These are phyloP conservation scores for Phytophthora tubulina DNA, from an alignment of 352 stramenopile genomes.

Conservation along the genomic window DNA sequence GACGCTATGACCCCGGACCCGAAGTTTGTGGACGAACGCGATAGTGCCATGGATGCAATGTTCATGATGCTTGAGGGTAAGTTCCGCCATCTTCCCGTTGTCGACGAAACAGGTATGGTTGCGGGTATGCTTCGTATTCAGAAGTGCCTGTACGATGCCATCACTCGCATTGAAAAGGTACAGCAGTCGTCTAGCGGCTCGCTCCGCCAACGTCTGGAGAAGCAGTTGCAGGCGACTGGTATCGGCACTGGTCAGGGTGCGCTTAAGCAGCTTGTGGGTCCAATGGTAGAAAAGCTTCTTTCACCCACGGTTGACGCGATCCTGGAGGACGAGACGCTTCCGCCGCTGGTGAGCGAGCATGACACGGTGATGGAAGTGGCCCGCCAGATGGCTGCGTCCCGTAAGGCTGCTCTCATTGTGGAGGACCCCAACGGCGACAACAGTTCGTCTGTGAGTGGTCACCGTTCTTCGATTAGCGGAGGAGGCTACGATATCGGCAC, in stretches of 20 bases:
- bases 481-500: conserved; percentile 56
- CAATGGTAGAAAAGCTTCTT: conserved; percentile 90
- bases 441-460: conserved; percentile 46
- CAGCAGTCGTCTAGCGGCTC: conserved; percentile 78
- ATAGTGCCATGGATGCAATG: conserved; percentile 93
- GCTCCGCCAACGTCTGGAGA: conserved; percentile 81
- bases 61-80: conserved; percentile 92
- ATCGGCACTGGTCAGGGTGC: conserved; percentile 70
- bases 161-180: conserved; percentile 96
- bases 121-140: conserved; percentile 98
- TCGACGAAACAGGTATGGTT: conserved; percentile 91
- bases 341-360: conserved; percentile 76
- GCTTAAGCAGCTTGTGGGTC: conserved; percentile 77
- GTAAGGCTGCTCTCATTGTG: conserved; percentile 86
- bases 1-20: conserved; percentile 90
- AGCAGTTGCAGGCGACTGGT: conserved; percentile 72
- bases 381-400: conserved; percentile 84
- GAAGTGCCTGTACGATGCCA: conserved; percentile 99
- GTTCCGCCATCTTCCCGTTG: conserved; percentile 98
- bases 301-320: conserved; percentile 87
- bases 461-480: conserved; percentile 47
- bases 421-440: conserved; percentile 67
- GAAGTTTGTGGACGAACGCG: conserved; percentile 90
- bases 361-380: conserved; percentile 90
- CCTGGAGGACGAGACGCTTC: conserved; percentile 79